These are phyloP conservation scores for Halophytophthora polymorphica DNA, from an alignment of 352 stramenopile genomes.

Conservation along the genomic window DNA sequence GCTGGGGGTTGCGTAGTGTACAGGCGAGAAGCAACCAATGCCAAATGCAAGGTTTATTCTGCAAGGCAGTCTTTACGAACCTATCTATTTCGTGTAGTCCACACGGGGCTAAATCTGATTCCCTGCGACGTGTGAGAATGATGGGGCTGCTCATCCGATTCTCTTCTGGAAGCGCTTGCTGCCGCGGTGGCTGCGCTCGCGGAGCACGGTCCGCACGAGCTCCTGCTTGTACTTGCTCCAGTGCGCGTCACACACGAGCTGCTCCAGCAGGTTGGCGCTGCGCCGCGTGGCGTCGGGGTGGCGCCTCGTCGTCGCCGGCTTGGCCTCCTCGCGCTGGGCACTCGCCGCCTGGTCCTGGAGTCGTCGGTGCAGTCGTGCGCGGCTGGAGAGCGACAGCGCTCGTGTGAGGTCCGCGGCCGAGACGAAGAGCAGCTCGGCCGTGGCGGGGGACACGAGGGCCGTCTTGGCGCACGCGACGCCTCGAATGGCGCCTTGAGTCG, in stretches of 20 bases:
- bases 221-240: slow-evolving; percentile 37
- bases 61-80: too few relatives aligned
- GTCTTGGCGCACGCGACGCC: slow-evolving; percentile 44
- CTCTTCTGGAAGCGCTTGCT: too few relatives aligned
- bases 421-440: slow-evolving; percentile 53
- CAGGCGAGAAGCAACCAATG: too few relatives aligned
- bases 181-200: background rate
- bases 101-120: background rate
- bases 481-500: slow-evolving; percentile 5
- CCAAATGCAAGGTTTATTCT: too few relatives aligned
- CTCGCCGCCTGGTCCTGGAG: slow-evolving; percentile 20
- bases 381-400: slow-evolving; percentile 32
- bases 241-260: slow-evolving; percentile 16
- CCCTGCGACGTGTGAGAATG: too few relatives aligned
- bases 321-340: slow-evolving; percentile 1
- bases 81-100: background rate
- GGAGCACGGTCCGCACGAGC: slow-evolving; percentile 24
- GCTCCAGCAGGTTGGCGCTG: slow-evolving; percentile 25
- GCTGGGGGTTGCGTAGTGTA: too few relatives aligned
- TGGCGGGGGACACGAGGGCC: slow-evolving; percentile 33
- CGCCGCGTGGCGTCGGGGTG: slow-evolving; percentile 1
- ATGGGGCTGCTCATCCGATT: too few relatives aligned
- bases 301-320: background rate
- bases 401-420: slow-evolving; percentile 33
- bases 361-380: slow-evolving; percentile 36